These are phyloP conservation scores for Acrocalymma vagum DNA, from an alignment of 2,329 filamentous ascomycete species.

Conservation along the genomic window DNA sequence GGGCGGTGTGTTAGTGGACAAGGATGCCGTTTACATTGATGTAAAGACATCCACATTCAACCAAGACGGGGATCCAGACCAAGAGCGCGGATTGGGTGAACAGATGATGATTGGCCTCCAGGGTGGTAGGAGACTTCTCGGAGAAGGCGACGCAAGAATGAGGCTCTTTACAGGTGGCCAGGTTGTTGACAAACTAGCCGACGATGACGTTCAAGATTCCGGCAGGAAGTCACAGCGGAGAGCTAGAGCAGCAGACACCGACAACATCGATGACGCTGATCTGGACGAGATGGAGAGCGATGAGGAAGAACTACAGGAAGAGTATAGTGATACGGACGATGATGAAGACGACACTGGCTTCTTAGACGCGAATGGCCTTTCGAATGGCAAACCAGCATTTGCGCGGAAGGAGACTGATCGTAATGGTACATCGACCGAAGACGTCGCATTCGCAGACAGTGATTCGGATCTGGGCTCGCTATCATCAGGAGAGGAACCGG, in stretches of 20 bases:
- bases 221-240: conserved; percentile 63
- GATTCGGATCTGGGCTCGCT: conserved; percentile 95
- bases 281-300: conserved; percentile 56
- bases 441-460: conserved; percentile 92
- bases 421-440: conserved; percentile 59
- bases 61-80: conserved; percentile 65
- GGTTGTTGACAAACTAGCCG: conserved; percentile 65
- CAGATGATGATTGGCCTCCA: conserved; percentile 93
- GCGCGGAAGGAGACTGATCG: conserved; percentile 37
- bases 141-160: conserved; percentile 82
- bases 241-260: conserved; percentile 56
- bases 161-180: conserved; percentile 85
- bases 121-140: conserved; percentile 80
- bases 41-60: conserved; percentile 77
- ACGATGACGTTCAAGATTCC: conserved; percentile 64
- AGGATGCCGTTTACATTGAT: conserved; percentile 93
- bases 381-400: conserved; percentile 45
- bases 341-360: conserved; percentile 62
- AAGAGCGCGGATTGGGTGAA: conserved; percentile 89
- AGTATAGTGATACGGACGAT: conserved; percentile 57
- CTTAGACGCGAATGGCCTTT: conserved; percentile 49
- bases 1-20: conserved; percentile 93
- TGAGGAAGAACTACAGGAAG: conserved; percentile 63
- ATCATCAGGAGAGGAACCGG: conserved; percentile 69
- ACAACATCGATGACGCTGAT: conserved; percentile 62